phyloP scores from a whole-genome alignment of 345 rosid species.

The Cardamine occulta region DNA sequence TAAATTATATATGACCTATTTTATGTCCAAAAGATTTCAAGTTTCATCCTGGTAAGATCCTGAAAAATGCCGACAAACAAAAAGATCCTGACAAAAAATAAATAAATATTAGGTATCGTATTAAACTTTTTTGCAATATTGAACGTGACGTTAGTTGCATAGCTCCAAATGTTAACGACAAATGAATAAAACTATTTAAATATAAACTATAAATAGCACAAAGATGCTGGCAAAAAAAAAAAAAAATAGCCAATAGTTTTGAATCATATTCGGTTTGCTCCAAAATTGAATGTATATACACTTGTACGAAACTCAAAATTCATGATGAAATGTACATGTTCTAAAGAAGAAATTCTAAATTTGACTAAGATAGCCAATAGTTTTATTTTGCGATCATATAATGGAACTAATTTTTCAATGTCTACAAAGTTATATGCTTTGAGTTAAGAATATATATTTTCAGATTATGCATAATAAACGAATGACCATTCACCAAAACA shows the following conservation, averaged over 20 bases:
- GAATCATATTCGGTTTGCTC: too few species aligned
- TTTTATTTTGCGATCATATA: background rate
- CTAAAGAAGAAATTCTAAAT: too few species aligned
- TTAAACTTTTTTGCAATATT: background rate
- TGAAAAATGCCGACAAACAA: too few species aligned
- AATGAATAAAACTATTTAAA: background rate
- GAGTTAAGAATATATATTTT: background rate
- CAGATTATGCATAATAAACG: background rate
- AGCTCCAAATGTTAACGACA: too few species aligned
- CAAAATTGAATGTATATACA: too few species aligned
- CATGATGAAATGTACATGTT: background rate
- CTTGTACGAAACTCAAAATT: too few species aligned
- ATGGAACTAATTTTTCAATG: background rate
- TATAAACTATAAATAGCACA: too few species aligned
- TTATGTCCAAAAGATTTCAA: background rate
- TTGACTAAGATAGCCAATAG: background rate
- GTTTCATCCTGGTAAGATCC: background rate
- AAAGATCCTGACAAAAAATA: background rate
- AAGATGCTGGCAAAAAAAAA: too few species aligned
- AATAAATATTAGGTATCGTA: background rate
- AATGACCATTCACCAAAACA: background rate
- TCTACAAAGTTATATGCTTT: background rate
- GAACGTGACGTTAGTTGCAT: background rate
- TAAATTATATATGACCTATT: background rate
- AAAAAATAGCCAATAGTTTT: too few species aligned